Evolutionary conservation across 352 stramenopile genomes (phyloP).

Genomic region (Plasmopara halstedii): DNA sequence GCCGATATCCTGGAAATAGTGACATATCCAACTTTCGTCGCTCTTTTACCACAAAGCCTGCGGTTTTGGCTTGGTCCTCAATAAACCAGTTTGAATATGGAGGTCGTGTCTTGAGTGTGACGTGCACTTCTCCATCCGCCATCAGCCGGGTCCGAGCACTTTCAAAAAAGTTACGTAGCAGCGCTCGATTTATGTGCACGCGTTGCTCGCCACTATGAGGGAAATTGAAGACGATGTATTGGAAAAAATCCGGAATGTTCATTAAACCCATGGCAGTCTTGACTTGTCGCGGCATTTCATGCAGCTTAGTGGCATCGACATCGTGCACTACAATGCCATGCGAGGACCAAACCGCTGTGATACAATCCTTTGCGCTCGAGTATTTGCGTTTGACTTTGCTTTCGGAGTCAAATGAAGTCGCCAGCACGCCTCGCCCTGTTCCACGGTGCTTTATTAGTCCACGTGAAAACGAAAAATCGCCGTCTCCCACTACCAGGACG

Average conservation of each 20-base stretch:
- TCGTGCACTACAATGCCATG: slow-evolving; percentile 55
- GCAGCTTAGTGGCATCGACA: slow-evolving; percentile 79
- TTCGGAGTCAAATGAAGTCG: slow-evolving; percentile 77
- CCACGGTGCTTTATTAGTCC: slow-evolving; percentile 59
- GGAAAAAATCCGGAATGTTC: slow-evolving; percentile 46
- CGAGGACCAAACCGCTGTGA: slow-evolving; percentile 34
- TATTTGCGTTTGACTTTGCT: slow-evolving; percentile 64
- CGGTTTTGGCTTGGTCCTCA: slow-evolving; percentile 68
- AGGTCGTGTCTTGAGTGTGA: slow-evolving; percentile 79
- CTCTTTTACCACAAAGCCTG: slow-evolving; percentile 73
- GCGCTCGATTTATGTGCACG: slow-evolving; percentile 78
- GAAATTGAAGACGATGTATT: slow-evolving; percentile 88
- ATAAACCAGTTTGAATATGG: slow-evolving; percentile 86
- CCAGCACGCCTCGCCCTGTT: slow-evolving; percentile 44
- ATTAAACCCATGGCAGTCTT: slow-evolving; percentile 14
- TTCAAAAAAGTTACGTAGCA: slow-evolving; percentile 82
- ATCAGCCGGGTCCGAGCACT: slow-evolving; percentile 58
- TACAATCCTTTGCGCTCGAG: slow-evolving; percentile 62
- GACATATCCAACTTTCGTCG: slow-evolving; percentile 61
- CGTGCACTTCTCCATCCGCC: slow-evolving; percentile 58
- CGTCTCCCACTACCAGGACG: slow-evolving; percentile 75
- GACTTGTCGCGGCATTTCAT: slow-evolving; percentile 31
- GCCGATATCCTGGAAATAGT: slow-evolving; percentile 77
- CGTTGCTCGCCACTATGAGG: slow-evolving; percentile 82
- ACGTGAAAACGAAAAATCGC: slow-evolving; percentile 79